A percentile compares a stretch with the other conserved stretches of the same genome.
Evolutionary conservation across 164 flowering plant species (phyloP).

Genomic region (Akebia trifoliata): DNA sequence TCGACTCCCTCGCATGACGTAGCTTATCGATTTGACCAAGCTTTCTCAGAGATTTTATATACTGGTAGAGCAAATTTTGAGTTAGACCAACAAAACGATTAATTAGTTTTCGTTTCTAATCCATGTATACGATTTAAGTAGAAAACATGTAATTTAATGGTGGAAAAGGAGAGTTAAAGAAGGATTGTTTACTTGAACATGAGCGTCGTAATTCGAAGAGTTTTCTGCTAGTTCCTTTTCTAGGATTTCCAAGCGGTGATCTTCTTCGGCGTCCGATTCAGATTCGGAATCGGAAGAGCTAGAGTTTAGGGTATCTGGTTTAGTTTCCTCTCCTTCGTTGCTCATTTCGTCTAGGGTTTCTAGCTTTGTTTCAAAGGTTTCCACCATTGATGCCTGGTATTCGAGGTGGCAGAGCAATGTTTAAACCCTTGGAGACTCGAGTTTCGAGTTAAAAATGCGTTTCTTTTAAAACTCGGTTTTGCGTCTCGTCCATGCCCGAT

Average conservation of each 20-base stretch:
- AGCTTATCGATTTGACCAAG: conserved; percentile 69
- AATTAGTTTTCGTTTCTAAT: not conserved
- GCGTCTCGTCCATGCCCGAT: too few relatives aligned
- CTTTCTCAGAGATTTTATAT: conserved; percentile 60
- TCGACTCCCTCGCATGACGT: conserved; percentile 71
- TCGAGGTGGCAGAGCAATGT: too few relatives aligned
- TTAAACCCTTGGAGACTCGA: too few relatives aligned
- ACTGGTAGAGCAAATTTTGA: conserved; percentile 34
- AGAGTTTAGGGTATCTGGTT: conserved; percentile 15
- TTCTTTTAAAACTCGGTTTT: too few relatives aligned
- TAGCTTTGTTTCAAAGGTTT: conserved; percentile 14
- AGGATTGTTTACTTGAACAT: conserved; percentile 46
- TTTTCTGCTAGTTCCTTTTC: conserved; percentile 49
- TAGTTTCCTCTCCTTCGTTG: conserved; percentile 6
- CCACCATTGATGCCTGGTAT: conserved; percentile 6
- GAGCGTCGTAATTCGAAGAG: conserved; percentile 58
- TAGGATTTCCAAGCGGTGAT: conserved; percentile 39
- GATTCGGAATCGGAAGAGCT: conserved; percentile 38
- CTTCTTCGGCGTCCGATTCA: conserved; percentile 37
- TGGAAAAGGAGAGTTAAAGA: not conserved
- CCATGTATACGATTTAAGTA: not conserved
- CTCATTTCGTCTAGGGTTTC: too few relatives aligned
- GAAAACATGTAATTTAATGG: not conserved
- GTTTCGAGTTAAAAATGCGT: too few relatives aligned
- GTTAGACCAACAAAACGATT: not conserved